Base-by-base conservation (phyloP, 768 basidiomycete species). In the Termitomyces sp. region DNA sequence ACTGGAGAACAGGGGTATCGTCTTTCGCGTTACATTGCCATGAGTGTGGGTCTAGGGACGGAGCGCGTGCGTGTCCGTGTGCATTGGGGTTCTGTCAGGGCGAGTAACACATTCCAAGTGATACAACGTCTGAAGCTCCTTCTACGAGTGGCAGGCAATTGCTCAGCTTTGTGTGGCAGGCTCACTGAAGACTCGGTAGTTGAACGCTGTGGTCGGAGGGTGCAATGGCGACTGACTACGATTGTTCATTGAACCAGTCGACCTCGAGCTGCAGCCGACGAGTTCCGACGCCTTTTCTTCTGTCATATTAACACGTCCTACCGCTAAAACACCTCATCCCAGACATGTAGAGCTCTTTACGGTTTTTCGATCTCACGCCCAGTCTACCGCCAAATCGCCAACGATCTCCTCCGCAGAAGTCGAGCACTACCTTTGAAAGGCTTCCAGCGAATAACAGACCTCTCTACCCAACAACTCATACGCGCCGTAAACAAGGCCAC, bases 341-440 rank as follows among this genome's bases (percentile, higher is more conserved):
- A 89, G 88, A 83, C 86, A 1, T 87, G 82, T 68, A 83, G 79
- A 73, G 75, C 82, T 6, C 73, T 89, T 7, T 79, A 82, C 45
- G 76, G 80, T 32, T 86, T 86, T 58, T 79, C 84, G 5, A 82
- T 77, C 10, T 88, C 87, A 2, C 80, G 87, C 22, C 83, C 87
- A 2, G 85, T 89, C 4, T 89, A 86, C 69, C 82, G 85, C 44
- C 79, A 83, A 54, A 79, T 89, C 40, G 86, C 88, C 12, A 76
- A 79, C 52, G 78, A 79, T 61, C 74, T 89, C 16, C 81, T 90
- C 3, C 78, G 80, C 6, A 78, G 86, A 58, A 89, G 88, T 65
- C 81, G 88, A 5, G 82, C 88, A 0, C 71, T 90, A 12, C 88
- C 88, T 2, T 74, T 90, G 37, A 81, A 82, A 36, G 88, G 87